Conservation (phyloP, 1,139 yeast genomes). For the Hyphopichia wangnamkhiaoensis region DNA sequence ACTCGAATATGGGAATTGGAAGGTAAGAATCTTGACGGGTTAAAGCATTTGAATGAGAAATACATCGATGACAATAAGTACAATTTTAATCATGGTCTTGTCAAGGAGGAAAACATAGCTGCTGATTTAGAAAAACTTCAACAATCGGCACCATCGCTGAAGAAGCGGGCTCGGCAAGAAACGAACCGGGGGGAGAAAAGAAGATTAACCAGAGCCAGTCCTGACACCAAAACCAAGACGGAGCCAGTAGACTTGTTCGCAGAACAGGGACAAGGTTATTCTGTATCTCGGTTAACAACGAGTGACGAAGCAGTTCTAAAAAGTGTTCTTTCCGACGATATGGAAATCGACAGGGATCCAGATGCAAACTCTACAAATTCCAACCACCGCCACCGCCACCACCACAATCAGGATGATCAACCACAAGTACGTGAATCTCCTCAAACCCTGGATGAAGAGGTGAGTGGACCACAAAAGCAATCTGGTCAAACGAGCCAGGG, state of each 20-base stretch:
- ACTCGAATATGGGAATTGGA: conserved; percentile 35
- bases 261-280: too few species aligned
- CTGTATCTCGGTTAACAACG: neutral
- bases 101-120: conserved; percentile 3
- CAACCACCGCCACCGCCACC: too few species aligned
- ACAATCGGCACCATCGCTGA: too few species aligned
- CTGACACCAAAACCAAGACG: too few species aligned
- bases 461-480: too few species aligned
- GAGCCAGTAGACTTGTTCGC: neutral
- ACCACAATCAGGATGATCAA: too few species aligned
- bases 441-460: too few species aligned
- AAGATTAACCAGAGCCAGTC: neutral
- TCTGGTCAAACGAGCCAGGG: too few species aligned
- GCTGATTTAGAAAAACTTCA: too few species aligned
- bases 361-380: too few species aligned
- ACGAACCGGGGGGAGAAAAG: neutral
- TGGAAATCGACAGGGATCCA: neutral
- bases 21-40: conserved; percentile 7
- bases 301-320: neutral
- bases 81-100: conserved; percentile 18
- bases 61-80: conserved; percentile 18
- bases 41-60: conserved; percentile 25
- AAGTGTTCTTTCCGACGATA: neutral
- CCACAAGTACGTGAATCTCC: too few species aligned
- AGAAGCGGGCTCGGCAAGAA: neutral